Conservation (phyloP, 768 basidiomycete species). For the Lactarius tabidus region DNA sequence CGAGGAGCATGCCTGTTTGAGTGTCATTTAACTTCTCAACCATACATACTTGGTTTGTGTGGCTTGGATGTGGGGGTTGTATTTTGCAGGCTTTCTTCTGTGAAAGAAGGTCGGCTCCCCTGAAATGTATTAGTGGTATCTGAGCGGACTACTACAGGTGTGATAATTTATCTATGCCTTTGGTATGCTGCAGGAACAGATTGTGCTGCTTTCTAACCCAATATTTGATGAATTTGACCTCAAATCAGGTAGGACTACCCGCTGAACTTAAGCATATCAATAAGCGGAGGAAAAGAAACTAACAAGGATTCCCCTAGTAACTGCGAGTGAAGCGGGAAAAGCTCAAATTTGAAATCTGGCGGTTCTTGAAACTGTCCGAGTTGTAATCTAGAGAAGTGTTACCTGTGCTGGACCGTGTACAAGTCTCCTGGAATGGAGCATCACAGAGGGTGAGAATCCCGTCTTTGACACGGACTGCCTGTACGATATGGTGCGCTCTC, state of each 20-base stretch:
- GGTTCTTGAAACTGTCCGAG: constrained; percentile 26
- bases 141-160: constrained; percentile 31
- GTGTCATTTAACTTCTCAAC: constrained; percentile 59
- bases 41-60: background rate
- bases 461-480: constrained; percentile 57
- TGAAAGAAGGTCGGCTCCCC: constrained; percentile 33
- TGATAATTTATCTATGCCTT: constrained; percentile 53
- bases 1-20: constrained; percentile 72
- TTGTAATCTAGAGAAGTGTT: constrained; percentile 54
- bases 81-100: constrained; percentile 30
- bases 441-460: constrained; percentile 77
- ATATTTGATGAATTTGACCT: no score
- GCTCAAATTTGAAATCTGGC: constrained; percentile 24
- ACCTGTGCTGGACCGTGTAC: constrained; percentile 66
- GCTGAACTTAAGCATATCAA: constrained; percentile 88
- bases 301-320: constrained; percentile 87
- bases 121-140: constrained; percentile 17
- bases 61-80: constrained; percentile 43
- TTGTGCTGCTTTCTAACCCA: constrained; percentile 29
- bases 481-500: constrained; percentile 67
- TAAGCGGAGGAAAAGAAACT: constrained; percentile 90
- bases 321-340: constrained; percentile 80
- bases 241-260: constrained; percentile 82
- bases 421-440: constrained; percentile 77
- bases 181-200: no score